These are phyloP conservation scores for Coemansia javaensis DNA, from an alignment of 192 early-diverging fungal genomes.

Conservation along the genomic window DNA sequence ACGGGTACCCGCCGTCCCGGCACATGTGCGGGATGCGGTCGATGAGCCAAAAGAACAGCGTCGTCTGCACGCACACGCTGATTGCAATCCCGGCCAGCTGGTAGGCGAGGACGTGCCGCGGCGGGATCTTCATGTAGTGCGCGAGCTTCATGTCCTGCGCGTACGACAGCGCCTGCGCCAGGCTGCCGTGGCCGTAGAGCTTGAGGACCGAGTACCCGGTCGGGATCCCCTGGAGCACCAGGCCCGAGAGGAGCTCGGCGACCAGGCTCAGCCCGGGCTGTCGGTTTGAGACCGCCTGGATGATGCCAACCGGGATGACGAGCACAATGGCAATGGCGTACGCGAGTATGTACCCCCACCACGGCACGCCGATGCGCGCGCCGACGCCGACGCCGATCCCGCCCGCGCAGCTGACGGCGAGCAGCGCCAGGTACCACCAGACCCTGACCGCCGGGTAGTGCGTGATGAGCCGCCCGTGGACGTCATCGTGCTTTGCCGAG, in stretches of 20 bases:
- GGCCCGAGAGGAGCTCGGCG: slow-evolving; percentile 78
- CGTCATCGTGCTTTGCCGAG: slow-evolving; percentile 60
- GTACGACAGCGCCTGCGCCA: slow-evolving; percentile 73
- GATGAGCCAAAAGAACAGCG: slow-evolving; percentile 63
- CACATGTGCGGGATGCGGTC: slow-evolving; percentile 56
- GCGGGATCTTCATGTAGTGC: slow-evolving; percentile 80
- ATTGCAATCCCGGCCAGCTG: slow-evolving; percentile 68
- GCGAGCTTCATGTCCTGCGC: slow-evolving; percentile 68
- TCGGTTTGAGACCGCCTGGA: slow-evolving; percentile 74
- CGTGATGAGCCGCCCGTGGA: slow-evolving; percentile 71
- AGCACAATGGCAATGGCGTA: slow-evolving; percentile 60
- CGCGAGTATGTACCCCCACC: slow-evolving; percentile 73
- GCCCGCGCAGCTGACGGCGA: slow-evolving; percentile 50
- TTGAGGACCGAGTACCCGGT: slow-evolving; percentile 83
- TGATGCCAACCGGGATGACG: slow-evolving; percentile 76
- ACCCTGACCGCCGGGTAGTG: slow-evolving; percentile 65
- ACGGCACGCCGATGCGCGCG: slow-evolving; percentile 71
- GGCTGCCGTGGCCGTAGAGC: slow-evolving; percentile 69
- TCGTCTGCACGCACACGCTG: slow-evolving; percentile 63
- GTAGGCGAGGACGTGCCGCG: slow-evolving; percentile 70
- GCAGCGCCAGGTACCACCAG: slow-evolving; percentile 68
- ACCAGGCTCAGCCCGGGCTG: slow-evolving; percentile 74
- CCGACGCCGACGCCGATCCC: slow-evolving; percentile 52
- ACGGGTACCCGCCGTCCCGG: slow-evolving; percentile 56
- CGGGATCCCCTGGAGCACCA: slow-evolving; percentile 70